These are phyloP conservation scores for Pichia thaimueangensis DNA, from an alignment of 805 yeast genomes.

Conservation along the genomic window DNA sequence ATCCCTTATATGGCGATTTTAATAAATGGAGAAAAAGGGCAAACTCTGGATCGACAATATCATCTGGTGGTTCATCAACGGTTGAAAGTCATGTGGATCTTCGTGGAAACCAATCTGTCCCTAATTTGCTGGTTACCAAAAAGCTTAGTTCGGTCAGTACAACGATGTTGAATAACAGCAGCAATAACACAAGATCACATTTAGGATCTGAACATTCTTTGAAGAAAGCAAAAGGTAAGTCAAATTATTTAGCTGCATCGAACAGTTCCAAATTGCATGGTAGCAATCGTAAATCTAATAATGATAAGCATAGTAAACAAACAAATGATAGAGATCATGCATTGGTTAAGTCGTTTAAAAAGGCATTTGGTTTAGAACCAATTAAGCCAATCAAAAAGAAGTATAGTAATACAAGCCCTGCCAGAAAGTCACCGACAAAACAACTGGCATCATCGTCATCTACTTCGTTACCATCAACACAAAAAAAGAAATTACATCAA, in stretches of 20 bases:
- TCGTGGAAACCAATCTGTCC: not conserved
- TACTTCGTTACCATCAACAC: not conserved
- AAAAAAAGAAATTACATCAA: not conserved
- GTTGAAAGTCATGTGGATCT: not conserved
- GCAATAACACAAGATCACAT: not conserved
- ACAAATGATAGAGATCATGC: not conserved
- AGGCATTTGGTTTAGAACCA: slow-evolving; percentile 9
- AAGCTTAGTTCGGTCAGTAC: not conserved
- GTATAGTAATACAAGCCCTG: not conserved
- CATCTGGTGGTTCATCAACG: not conserved
- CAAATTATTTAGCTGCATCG: slow-evolving; percentile 6
- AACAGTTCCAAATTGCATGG: not conserved
- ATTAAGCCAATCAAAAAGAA: not conserved
- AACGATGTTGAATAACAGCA: not conserved
- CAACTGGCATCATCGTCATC: not conserved
- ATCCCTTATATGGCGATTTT: slow-evolving; percentile 47
- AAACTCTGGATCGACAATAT: slow-evolving; percentile 3
- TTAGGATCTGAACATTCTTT: not conserved
- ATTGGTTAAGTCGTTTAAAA: slow-evolving; percentile 8
- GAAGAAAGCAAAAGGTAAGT: not conserved
- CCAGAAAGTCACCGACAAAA: not conserved
- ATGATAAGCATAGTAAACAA: not conserved
- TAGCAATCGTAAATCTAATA: not conserved
- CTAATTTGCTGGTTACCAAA: slow-evolving; percentile 1
- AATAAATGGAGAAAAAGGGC: slow-evolving; percentile 9